Evolutionary conservation across 164 flowering plant genomes (phyloP), one percentile per base, ranked within the genome.

Genomic region (Tinospora cordifolia): DNA sequence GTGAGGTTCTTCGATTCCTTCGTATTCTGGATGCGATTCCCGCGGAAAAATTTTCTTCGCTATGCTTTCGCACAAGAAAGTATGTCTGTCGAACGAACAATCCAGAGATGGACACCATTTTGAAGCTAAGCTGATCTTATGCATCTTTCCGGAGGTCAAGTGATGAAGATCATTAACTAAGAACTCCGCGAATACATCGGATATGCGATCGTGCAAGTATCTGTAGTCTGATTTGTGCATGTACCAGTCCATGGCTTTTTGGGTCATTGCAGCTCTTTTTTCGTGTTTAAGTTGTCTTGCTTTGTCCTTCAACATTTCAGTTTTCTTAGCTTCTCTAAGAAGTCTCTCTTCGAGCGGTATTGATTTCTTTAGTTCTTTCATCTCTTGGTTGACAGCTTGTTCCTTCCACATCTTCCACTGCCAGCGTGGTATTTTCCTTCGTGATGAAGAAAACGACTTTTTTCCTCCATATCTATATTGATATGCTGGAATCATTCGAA

Each of bases 51-150:
- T 64, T 69, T 74, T 75, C 63, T 75, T 72, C 0, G 86, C 87
- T 22, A 84, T 83, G 75, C 74, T 75, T 69, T 86, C 89, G 19
- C 85, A 86, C 5, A 86, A 67, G 0, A 78, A 79, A 13, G 75
- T 75, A 0, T 72, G 39, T 22, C 64, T 58, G 38, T 78, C 83
- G 44, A 26, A 75, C 0, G 83, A 73, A 4, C 75, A 75, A 67
- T 80, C 79, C 2, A 80, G 27, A 12, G 79, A 75, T 0, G 81
- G 81, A 60, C 83, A 80, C 83, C 83, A 80, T 57, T 78, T 80
- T 1, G 79, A 71, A 8, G 81, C 79, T 0, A 73, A 69, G 26
- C 83, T 72, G 59, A 78, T 75, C 41, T 71, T 70, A 0, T 24
- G 19, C 19, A 51, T 1, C 0, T 75, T 58, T 0, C 74, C 79